Base-by-base conservation (phyloP, 2,329 filamentous ascomycete species). In the Dothiorella sarmentorum region DNA sequence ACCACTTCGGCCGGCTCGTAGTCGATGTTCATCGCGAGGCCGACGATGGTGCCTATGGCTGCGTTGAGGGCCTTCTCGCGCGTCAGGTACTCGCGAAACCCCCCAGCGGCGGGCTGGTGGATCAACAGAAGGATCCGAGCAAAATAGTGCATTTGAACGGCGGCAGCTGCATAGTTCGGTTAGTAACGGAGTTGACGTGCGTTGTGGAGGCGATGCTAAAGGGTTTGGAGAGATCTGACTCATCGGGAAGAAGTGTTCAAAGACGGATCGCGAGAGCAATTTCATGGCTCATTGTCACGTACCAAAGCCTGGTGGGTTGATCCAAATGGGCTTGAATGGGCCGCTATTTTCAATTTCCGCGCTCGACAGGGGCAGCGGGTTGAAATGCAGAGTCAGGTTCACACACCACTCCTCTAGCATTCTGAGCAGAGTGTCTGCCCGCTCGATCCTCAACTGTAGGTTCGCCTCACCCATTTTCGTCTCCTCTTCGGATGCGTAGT, bases 401-500 rank as follows among this genome's bases (percentile, higher is more conserved):
- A 68, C 65, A 51, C 75, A 66, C 80, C 81, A 83, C 56, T 82
- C 80, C 18, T 79, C 74, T 4, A 83, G 66, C 64, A 79, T 76
- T 29, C 75, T 74, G 9, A 80, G 69, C 0, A 83, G 66, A 9
- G 74, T 73, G 59, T 76, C 75, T 0, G 75, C 78, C 47, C 76
- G 72, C 7, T 76, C 73, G 31, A 82, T 77, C 18, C 80, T 74
- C 31, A 64, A 64, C n/a, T 68, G 62, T 18, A 77, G 69, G 56
- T 72, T 72, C 31, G 73, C 64, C 47, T 79, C 74, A 27, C 75
- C 73, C 10, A 71, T 69, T 61, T 77, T 73, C 31, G 68, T 71
- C 58, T 78, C 77, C 59, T 82, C 78, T n/a, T 77, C 74, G 0
- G 82, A 81, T 47, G 80, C 81, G 66, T 82, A 86, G 61, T 85